A percentile compares a stretch with the other conserved stretches of the same genome.
Evolutionary conservation across 768 basidiomycete genomes (phyloP).

Genomic region (Arthromyces matolae): DNA sequence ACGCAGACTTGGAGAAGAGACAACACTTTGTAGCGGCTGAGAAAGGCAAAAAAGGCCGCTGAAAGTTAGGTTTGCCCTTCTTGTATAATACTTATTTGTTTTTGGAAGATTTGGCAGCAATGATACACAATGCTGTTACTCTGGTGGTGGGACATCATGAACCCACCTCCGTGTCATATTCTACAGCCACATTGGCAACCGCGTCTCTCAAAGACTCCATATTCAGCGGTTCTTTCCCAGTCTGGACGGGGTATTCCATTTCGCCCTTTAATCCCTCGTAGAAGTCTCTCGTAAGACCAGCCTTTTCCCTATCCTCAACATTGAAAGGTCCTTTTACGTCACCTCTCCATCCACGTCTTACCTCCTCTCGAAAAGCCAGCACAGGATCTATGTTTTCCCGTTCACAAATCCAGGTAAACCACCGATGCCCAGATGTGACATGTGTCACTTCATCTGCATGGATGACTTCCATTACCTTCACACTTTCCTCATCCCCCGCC

Average conservation of each 20-base stretch:
- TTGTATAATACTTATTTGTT: too few relatives aligned
- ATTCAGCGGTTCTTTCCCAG: neutral
- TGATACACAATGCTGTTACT: too few relatives aligned
- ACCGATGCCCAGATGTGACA: conserved; percentile 77
- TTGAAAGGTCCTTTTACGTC: conserved; percentile 84
- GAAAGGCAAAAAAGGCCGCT: too few relatives aligned
- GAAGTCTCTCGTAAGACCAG: conserved; percentile 67
- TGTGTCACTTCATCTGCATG: conserved; percentile 82
- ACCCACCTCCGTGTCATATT: conserved; percentile 15
- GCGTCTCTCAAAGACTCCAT: conserved; percentile 11
- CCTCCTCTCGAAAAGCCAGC: conserved; percentile 64
- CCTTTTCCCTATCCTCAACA: conserved; percentile 64
- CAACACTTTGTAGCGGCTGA: conserved; percentile 42
- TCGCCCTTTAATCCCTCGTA: conserved; percentile 71
- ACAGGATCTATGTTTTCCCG: conserved; percentile 56
- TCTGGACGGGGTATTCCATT: conserved; percentile 29
- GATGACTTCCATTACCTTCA: conserved; percentile 66
- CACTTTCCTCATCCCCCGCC: conserved; percentile 64
- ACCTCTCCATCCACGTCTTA: conserved; percentile 65
- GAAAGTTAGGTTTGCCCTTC: too few relatives aligned
- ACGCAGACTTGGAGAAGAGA: conserved; percentile 60
- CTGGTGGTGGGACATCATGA: too few relatives aligned
- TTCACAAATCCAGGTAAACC: conserved; percentile 77
- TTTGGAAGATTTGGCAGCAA: too few relatives aligned
- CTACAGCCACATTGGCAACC: conserved; percentile 14